Conservation (phyloP, 2,329 filamentous ascomycete genomes). For the Clarireedia sp. region DNA sequence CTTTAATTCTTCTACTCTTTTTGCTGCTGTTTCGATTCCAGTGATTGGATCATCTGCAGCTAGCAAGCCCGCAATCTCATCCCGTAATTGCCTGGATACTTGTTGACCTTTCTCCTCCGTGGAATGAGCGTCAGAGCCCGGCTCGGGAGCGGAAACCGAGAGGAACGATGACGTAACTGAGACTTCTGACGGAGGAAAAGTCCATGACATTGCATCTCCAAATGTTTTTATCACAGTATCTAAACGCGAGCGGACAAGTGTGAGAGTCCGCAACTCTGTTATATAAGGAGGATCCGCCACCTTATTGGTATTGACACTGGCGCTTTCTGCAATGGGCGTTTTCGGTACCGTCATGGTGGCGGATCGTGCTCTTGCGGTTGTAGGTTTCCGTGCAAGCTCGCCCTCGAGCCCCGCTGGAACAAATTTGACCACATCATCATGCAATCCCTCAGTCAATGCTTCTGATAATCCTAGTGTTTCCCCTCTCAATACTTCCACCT, state of each 20-base stretch:
- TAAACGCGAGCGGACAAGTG: constrained; percentile 72
- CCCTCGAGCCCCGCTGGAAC: constrained; percentile 43
- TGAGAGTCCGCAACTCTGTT: constrained; percentile 71
- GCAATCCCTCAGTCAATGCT: constrained; percentile 63
- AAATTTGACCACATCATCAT: constrained; percentile 66
- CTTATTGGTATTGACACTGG: constrained; percentile 15
- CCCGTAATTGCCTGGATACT: constrained; percentile 60
- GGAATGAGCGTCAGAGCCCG: constrained; percentile 55
- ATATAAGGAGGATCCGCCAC: constrained; percentile 58
- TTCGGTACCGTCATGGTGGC: constrained; percentile 23
- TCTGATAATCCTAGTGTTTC: constrained; percentile 78
- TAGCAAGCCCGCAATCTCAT: constrained; percentile 65
- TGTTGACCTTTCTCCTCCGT: constrained; percentile 83
- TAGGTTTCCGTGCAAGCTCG: constrained; percentile 17
- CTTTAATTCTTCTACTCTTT: constrained; percentile 69
- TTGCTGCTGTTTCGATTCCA: constrained; percentile 66
- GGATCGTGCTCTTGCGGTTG: constrained; percentile 19
- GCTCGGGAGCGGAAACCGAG: constrained; percentile 79
- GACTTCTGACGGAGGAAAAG: constrained; percentile 78
- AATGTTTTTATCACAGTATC: constrained; percentile 87
- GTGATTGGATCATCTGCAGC: constrained; percentile 50
- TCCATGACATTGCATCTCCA: constrained; percentile 92
- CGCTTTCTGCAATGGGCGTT: constrained; percentile 20
- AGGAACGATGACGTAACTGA: constrained; percentile 80
- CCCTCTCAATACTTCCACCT: constrained; percentile 87